Base-by-base conservation (phyloP, 2,329 filamentous ascomycete species). In the Hypoxylon sp. region DNA sequence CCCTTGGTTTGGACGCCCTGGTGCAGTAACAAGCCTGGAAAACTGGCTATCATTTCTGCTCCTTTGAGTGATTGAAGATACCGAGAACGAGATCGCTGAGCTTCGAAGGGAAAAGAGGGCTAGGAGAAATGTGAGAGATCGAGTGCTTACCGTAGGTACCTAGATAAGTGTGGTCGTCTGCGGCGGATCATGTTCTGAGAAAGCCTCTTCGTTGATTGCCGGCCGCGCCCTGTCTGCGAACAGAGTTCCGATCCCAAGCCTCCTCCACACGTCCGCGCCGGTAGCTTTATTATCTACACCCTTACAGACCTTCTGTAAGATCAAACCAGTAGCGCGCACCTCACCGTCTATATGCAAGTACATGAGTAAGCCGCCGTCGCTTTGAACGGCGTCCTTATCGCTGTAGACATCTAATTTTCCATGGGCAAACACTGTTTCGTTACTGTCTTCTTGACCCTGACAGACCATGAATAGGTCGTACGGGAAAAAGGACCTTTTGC, bases 211-310 rank as follows among this genome's bases (percentile, higher is more conserved):
- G 5, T 63, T 37, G 37, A 67, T 62, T 11, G 67, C 60, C 4
- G 11, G 61, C 29, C 52, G 63, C 27, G 61, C 61, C 16, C 57
- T 61, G 21, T 69, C 64, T 11, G 54, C 27, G 50, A 69, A 69
- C 5, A 69, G 54, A 16, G 67, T 65, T 41, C 64, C 64, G 21
- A 63, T 54, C 1, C 67, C 64, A 29, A 69, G 39, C 19, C 64
- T 65, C 37, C 21, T 43, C 64, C 67, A 69, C 14, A 37, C 7
- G 14, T 32, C 21, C 23, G 14, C n/a, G 27, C n/a, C n/a, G 41
- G 21, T 21, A 7, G 5, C 8, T 2, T 63, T 11, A n/a, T 16
- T 47, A 27, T 47, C 43, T 29, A 47, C 23, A 14, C 12, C 12
- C 11, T 7, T 27, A 47, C 11, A 4, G 4, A 27, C 23, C 43